Conservation (phyloP, 768 basidiomycete genomes). For the Psilocybe azurescens region DNA sequence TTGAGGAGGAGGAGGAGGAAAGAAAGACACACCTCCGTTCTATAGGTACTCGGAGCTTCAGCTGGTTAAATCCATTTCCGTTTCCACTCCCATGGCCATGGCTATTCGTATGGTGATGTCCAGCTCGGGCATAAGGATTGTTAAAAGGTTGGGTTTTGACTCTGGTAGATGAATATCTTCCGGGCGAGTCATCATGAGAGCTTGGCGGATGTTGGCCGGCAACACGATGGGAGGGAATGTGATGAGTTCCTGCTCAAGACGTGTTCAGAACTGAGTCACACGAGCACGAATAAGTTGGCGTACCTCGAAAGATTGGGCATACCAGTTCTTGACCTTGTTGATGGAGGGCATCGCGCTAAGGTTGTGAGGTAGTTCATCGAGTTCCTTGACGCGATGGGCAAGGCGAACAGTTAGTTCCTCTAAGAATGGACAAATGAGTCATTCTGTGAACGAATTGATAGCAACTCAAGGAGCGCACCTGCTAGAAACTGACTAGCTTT, state of each 20-base stretch:
- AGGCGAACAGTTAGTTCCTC: conserved; percentile 96
- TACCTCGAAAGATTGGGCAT: conserved; percentile 98
- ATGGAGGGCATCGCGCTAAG: conserved; percentile 92
- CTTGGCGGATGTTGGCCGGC: conserved; percentile 68
- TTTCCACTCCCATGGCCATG: conserved; percentile 38
- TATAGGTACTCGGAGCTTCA: conserved; percentile 81
- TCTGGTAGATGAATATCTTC: conserved; percentile 64
- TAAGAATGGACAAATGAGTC: conserved; percentile 23
- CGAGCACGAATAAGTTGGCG: conserved; percentile 27
- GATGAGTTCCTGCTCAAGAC: conserved; percentile 78
- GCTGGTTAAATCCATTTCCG: conserved; percentile 53
- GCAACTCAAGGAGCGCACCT: conserved; percentile 44
- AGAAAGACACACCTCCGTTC: conserved; percentile 69
- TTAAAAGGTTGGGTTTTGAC: conserved; percentile 81
- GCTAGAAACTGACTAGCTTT: conserved; percentile 89
- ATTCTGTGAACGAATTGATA: background rate
- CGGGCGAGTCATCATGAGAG: conserved; percentile 55
- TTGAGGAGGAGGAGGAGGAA: background rate
- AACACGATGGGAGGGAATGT: conserved; percentile 81
- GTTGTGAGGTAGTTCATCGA: conserved; percentile 92
- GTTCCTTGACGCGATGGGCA: conserved; percentile 96
- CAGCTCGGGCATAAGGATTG: conserved; percentile 45
- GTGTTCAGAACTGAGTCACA: background rate
- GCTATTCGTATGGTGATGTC: conserved; percentile 22
- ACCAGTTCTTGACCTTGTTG: conserved; percentile 96